phyloP scores from a whole-genome alignment of 768 basidiomycete species.

The Boletus barrowsii region DNA sequence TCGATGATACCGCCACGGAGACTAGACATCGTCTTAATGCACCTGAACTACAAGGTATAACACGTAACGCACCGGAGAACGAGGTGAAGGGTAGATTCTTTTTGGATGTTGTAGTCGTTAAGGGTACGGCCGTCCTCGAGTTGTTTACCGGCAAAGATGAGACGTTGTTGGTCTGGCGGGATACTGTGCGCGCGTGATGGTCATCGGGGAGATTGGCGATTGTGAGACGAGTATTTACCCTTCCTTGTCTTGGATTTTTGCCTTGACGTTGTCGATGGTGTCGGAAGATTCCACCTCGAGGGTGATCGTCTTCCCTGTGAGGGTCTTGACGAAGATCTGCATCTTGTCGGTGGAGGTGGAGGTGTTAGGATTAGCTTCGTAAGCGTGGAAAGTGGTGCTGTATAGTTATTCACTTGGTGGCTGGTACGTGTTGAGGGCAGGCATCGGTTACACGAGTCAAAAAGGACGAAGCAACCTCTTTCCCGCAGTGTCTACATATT shows the following conservation, averaged over 20 bases:
- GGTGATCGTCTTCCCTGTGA: slow-evolving; percentile 49
- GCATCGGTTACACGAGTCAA: background rate
- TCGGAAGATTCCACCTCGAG: slow-evolving; percentile 30
- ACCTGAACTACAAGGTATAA: background rate
- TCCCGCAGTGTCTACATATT: too few species aligned
- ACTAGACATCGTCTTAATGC: slow-evolving; percentile 8
- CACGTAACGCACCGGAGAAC: slow-evolving; percentile 74
- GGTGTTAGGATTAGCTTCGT: slow-evolving; percentile 5
- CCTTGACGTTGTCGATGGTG: slow-evolving; percentile 29
- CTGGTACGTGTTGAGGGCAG: slow-evolving; percentile 25
- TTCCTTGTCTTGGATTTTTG: slow-evolving; percentile 60
- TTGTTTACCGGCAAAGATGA: slow-evolving; percentile 86
- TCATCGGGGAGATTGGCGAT: background rate
- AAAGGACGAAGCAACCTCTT: too few species aligned
- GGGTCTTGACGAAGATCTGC: slow-evolving; percentile 86
- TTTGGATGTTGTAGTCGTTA: slow-evolving; percentile 97
- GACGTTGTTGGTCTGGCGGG: slow-evolving; percentile 26
- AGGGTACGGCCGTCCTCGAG: slow-evolving; percentile 97
- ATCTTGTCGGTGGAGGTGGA: slow-evolving; percentile 32
- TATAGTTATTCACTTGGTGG: slow-evolving; percentile 34
- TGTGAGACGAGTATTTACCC: slow-evolving; percentile 38
- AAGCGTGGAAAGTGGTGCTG: slow-evolving; percentile 24
- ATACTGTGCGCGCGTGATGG: slow-evolving; percentile 33
- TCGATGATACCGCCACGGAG: slow-evolving; percentile 85
- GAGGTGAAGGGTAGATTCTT: slow-evolving; percentile 96